Evolutionary conservation across 306 rosid species (phyloP), one percentile per base, ranked within the genome.

Genomic region (apple (Malus domestica)): DNA sequence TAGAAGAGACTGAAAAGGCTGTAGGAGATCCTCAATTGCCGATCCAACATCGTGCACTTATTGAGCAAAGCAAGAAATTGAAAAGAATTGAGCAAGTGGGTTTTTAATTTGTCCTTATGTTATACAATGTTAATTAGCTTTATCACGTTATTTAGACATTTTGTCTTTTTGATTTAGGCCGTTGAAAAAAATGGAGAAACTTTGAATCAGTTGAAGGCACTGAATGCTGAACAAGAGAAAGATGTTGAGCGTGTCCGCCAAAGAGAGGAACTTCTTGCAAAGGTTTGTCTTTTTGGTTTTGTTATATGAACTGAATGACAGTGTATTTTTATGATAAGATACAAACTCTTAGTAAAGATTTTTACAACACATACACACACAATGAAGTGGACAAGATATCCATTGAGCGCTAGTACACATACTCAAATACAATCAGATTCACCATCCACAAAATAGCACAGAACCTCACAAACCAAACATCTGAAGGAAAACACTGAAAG

Each of bases 1-100:
- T 92, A 70, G 92, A 89, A 81, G 98, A 95, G 90, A 95, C 98
- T 5, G 97, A 92, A 84, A 95, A 92, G 83, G 97, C 97, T 83
- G 92, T 90, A 70, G 98, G 98, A 46, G 97, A 95, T 83, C 90
- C 97, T 73, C 92, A 83, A 72, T 93, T 95, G 75, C 96, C 96
- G 1, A 84, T 80, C 79, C 90, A 87, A 75, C 98, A 92, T 69
- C 82, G 75, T 80, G 83, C 90, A 30, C 92, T 92, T 78, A 83
- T 92, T 83, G 91, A 90, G 63, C 89, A 83, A 78, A 92, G 96
- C 80, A 85, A 82, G 77, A 88, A 86, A 66, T 72, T 92, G 88
- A 95, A 90, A 85, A 87, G 83, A 71, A 83, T 95, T 58, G 90
- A 90, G 74, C 86, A 88, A 76, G 98, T 92, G 83, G 85, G 84